Conservation (phyloP, 2,329 filamentous ascomycete species). For the Tolypocladium inflatum region DNA sequence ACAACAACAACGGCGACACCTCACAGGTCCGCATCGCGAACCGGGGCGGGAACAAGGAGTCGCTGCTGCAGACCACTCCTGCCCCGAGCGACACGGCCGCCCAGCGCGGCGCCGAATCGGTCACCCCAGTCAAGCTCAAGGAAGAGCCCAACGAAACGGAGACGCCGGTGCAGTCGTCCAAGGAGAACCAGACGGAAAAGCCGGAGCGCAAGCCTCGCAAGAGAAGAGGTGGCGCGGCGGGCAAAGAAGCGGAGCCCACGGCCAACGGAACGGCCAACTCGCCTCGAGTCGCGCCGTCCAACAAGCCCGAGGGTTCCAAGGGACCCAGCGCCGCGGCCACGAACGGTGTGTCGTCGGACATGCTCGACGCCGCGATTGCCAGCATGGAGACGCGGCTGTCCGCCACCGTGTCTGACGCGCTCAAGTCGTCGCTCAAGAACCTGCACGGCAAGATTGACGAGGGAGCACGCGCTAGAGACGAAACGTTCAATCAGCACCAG, state of each 20-base stretch:
- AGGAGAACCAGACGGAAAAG: constrained; percentile 41
- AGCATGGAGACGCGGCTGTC: constrained; percentile 43
- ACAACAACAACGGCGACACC: constrained; percentile 23
- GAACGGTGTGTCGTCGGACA: constrained; percentile 30
- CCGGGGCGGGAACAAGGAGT: constrained; percentile 27
- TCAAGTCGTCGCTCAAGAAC: constrained; percentile 50
- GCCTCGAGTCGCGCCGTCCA: constrained; percentile 20
- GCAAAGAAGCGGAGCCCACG: constrained; percentile 32
- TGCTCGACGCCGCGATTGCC: constrained; percentile 43
- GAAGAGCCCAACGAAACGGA: constrained; percentile 40
- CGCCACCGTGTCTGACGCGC: constrained; percentile 35
- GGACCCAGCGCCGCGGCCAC: constrained; percentile 11
- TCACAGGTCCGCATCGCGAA: constrained; percentile 23
- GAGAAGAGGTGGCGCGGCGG: constrained; percentile 52
- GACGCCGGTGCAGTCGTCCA: constrained; percentile 26
- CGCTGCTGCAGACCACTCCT: constrained; percentile 13
- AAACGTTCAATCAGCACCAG: constrained; percentile 43
- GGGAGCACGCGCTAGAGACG: constrained; percentile 47
- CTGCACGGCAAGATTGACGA: constrained; percentile 55
- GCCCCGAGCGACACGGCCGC: constrained; percentile 14
- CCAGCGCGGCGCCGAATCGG: constrained; percentile 21
- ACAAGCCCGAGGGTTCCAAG: constrained; percentile 22
- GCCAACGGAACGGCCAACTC: constrained; percentile 29
- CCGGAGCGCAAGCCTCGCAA: constrained; percentile 52
- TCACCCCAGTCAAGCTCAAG: constrained; percentile 28